Percentiles rank a stretch among this genome's conserved stretches.
Evolutionary conservation across 2,329 filamentous ascomycete genomes (phyloP).

Genomic region (Septoria petroselini): DNA sequence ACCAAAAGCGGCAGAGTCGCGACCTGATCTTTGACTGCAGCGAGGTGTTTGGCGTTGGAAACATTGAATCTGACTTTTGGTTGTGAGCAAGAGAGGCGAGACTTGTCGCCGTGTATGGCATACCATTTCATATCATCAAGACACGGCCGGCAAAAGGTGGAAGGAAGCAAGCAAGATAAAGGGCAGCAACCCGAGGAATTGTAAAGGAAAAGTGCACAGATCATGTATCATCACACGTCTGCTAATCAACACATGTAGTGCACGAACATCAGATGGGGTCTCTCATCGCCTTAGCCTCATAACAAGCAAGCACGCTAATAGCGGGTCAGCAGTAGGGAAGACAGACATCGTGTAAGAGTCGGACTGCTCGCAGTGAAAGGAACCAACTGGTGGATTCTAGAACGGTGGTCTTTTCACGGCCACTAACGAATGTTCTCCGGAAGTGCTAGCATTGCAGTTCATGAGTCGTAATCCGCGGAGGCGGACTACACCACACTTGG

Average conservation of each 20-base stretch:
- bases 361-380: no score
- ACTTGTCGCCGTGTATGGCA: no score
- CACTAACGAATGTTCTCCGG: no score
- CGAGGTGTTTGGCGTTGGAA: neutral
- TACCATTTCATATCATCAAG: no score
- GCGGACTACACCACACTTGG: no score
- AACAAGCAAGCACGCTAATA: neutral
- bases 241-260: slow-evolving; percentile 1
- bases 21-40: neutral
- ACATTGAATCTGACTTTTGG: neutral
- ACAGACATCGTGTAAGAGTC: no score
- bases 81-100: neutral
- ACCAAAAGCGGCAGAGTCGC: slow-evolving; percentile 6
- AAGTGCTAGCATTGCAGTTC: no score
- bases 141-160: neutral
- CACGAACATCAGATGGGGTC: neutral
- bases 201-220: neutral
- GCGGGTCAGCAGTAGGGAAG: no score
- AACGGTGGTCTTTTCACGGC: no score
- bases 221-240: neutral
- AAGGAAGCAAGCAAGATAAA: slow-evolving; percentile 1
- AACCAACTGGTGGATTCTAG: no score
- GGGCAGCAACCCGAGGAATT: no score
- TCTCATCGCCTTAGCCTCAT: neutral
- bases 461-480: no score